A percentile compares a stretch with the other conserved stretches of the same genome.
These are phyloP conservation scores for Gastrolobium bilobum DNA, from an alignment of 306 rosid species.

Conservation along the genomic window DNA sequence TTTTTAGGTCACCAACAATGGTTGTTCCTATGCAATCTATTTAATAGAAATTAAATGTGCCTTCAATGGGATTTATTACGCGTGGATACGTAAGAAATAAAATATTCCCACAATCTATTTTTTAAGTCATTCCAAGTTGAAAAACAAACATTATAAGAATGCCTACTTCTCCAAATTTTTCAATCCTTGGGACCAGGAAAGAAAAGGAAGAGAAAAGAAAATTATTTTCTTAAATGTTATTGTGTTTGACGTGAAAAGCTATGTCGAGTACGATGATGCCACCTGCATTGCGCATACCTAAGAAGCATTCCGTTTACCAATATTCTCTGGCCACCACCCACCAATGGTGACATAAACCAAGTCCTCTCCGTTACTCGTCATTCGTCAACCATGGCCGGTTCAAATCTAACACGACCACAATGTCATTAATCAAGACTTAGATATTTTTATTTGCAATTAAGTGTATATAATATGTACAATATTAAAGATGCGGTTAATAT, in stretches of 20 bases:
- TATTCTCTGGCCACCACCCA: not conserved
- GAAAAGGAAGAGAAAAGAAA: not conserved
- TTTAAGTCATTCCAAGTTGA: not conserved
- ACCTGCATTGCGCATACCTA: not conserved
- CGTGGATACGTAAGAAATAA: not conserved
- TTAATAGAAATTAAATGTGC: not conserved
- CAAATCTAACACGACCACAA: too few species aligned
- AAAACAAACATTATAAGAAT: not conserved
- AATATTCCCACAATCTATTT: not conserved
- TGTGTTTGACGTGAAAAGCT: not conserved
- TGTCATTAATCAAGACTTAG: too few species aligned
- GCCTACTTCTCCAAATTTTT: not conserved
- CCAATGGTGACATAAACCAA: not conserved
- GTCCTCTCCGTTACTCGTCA: too few species aligned
- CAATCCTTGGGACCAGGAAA: not conserved
- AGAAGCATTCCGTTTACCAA: not conserved
- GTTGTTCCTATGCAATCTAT: not conserved
- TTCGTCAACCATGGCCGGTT: too few species aligned
- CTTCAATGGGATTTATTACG: not conserved
- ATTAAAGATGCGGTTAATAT: too few species aligned
- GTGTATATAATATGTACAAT: too few species aligned
- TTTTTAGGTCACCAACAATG: not conserved
- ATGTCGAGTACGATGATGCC: conserved; percentile 9
- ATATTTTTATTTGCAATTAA: too few species aligned
- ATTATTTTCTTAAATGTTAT: not conserved